A percentile compares a stretch with the other conserved stretches of the same genome.
These are phyloP conservation scores for Pseudogymnoascus sp. DNA, from an alignment of 2,329 filamentous ascomycete genomes.

Conservation along the genomic window DNA sequence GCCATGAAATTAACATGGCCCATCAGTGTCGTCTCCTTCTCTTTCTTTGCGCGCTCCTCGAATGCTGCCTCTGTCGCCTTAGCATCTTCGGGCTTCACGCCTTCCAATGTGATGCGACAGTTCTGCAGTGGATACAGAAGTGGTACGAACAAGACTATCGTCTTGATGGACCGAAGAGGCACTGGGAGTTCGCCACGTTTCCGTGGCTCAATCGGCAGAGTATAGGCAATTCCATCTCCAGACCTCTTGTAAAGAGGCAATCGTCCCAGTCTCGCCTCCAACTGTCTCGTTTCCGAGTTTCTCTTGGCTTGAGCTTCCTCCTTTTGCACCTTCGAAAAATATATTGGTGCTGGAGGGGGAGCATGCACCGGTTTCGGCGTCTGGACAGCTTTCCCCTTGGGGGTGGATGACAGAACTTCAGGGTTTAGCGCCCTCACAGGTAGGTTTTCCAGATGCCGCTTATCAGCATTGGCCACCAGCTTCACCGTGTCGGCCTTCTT, in stretches of 20 bases:
- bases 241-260: slow-evolving; percentile 60
- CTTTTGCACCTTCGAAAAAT: slow-evolving; percentile 52
- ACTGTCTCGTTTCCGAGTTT: slow-evolving; percentile 59
- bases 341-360: slow-evolving; percentile 12
- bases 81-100: slow-evolving; percentile 51
- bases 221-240: slow-evolving; percentile 61
- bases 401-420: slow-evolving; percentile 1
- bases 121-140: slow-evolving; percentile 63
- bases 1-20: slow-evolving; percentile 68
- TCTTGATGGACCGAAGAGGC: slow-evolving; percentile 52
- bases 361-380: slow-evolving; percentile 32
- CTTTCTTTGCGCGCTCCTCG: slow-evolving; percentile 45
- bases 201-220: slow-evolving; percentile 60
- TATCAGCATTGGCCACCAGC: slow-evolving; percentile 36
- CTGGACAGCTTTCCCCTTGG: slow-evolving; percentile 20
- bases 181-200: slow-evolving; percentile 52
- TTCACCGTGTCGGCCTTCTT: slow-evolving; percentile 67
- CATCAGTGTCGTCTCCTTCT: slow-evolving; percentile 55
- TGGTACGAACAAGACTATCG: slow-evolving; percentile 61
- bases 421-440: slow-evolving; percentile 21
- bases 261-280: slow-evolving; percentile 67
- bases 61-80: slow-evolving; percentile 60
- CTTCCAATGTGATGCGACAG: slow-evolving; percentile 57
- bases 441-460: slow-evolving; percentile 23
- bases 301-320: slow-evolving; percentile 54